Conservation (phyloP, 495 filamentous ascomycete species). For the Aspergillus nidulans region DNA sequence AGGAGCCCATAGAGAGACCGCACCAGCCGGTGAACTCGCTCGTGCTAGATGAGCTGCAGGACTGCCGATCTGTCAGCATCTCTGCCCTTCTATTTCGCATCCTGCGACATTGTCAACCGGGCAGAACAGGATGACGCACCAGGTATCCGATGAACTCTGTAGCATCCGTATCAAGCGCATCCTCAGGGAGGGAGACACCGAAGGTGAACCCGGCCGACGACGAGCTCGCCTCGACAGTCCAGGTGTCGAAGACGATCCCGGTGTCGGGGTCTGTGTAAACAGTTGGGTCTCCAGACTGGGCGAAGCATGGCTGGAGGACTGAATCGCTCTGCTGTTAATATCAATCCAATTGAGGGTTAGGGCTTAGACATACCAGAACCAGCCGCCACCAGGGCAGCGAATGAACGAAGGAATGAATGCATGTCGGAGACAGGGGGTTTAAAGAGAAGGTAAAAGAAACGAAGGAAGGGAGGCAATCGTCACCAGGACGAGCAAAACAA, state of each 20-base stretch:
- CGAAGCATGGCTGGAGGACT: neutral
- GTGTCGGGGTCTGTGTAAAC: constrained; percentile 16
- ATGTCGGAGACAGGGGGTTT: neutral
- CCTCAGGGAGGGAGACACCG: constrained; percentile 13
- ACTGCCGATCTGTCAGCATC: no score
- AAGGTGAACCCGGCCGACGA: constrained; percentile 9
- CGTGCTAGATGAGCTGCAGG: neutral
- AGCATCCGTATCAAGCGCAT: constrained; percentile 11
- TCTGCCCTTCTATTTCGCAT: no score
- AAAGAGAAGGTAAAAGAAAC: neutral
- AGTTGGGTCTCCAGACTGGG: constrained; percentile 2
- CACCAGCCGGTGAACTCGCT: constrained; percentile 12
- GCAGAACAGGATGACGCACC: neutral
- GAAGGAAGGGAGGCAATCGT: neutral
- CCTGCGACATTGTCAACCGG: no score
- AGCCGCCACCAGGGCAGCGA: constrained; percentile 3
- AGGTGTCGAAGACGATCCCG: constrained; percentile 18
- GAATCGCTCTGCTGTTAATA: no score
- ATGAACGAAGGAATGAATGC: neutral
- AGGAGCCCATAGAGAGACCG: constrained; percentile 11
- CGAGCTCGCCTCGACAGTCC: constrained; percentile 8
- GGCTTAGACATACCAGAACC: neutral
- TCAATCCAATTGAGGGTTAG: neutral
- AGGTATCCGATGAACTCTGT: constrained; percentile 19
- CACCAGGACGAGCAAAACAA: constrained; percentile 1